Evolutionary conservation across 257 asterid species (phyloP).

Genomic region (Capsicum baccatum): DNA sequence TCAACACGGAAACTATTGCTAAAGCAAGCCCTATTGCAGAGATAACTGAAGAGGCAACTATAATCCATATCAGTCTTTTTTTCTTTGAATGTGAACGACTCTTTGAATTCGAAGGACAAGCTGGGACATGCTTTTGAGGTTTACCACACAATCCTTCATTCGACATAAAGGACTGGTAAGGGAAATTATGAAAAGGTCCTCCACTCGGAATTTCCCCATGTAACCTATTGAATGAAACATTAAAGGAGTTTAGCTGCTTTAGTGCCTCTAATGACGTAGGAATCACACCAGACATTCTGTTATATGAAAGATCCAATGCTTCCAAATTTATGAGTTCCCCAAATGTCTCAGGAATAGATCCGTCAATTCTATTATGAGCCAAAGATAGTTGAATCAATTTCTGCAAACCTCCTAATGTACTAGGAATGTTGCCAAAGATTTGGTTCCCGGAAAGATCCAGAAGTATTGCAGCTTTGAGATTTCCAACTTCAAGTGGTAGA

Average conservation of each 20-base stretch:
- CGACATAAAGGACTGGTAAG: slow-evolving; percentile 16
- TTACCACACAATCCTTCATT: slow-evolving; percentile 28
- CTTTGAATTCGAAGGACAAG: neutral
- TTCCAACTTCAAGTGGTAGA: slow-evolving; percentile 37
- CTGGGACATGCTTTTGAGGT: slow-evolving; percentile 14
- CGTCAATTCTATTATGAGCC: slow-evolving; percentile 41
- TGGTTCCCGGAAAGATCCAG: slow-evolving; percentile 44
- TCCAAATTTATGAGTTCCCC: slow-evolving; percentile 34
- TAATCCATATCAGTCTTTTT: neutral
- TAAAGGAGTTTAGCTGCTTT: neutral
- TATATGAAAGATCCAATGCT: slow-evolving; percentile 41
- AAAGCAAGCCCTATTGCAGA: neutral
- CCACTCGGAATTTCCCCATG: neutral
- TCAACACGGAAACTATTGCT: slow-evolving; percentile 23
- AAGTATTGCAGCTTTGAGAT: slow-evolving; percentile 27
- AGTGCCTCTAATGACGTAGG: slow-evolving; percentile 40
- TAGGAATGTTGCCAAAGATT: slow-evolving; percentile 42
- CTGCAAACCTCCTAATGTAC: slow-evolving; percentile 32
- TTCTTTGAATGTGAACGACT: neutral
- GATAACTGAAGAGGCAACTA: slow-evolving; percentile 14
- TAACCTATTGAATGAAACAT: slow-evolving; percentile 17
- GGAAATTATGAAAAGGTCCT: slow-evolving; percentile 1
- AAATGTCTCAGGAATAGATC: slow-evolving; percentile 40
- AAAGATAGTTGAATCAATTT: slow-evolving; percentile 37
- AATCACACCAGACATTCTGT: slow-evolving; percentile 42